A percentile compares a stretch with the other conserved stretches of the same genome.
Conservation (phyloP, 371 early-diverging fungal genomes). For the Mucor indicus region DNA sequence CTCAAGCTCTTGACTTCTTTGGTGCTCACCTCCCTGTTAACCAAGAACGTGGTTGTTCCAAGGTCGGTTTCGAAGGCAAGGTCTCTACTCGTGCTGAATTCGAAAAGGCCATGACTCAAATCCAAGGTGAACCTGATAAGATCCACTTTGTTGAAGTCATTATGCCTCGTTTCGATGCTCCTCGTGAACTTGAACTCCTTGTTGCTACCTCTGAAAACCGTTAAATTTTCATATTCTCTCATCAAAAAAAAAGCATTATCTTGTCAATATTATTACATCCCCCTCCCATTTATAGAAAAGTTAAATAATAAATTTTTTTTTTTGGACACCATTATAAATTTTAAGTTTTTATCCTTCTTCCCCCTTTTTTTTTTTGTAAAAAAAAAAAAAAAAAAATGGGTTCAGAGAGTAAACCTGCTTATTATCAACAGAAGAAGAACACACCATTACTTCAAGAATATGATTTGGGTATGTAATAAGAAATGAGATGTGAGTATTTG, state of each 20-base stretch:
- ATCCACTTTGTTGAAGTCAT: conserved; percentile 34
- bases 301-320: too few relatives aligned
- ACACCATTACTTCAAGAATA: too few relatives aligned
- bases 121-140: conserved; percentile 11
- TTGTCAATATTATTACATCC: neutral
- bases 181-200: conserved; percentile 25
- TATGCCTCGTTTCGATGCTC: conserved; percentile 32
- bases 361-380: too few relatives aligned
- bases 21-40: conserved; percentile 24
- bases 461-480: too few relatives aligned
- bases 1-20: conserved; percentile 38
- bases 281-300: neutral
- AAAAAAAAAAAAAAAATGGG: neutral
- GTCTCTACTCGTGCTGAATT: conserved; percentile 28
- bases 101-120: conserved; percentile 24
- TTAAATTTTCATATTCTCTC: conserved; percentile 1
- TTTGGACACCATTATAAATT: too few relatives aligned
- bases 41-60: conserved; percentile 2
- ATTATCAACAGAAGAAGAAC: too few relatives aligned
- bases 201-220: conserved; percentile 22
- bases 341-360: too few relatives aligned
- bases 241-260: too few relatives aligned
- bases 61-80: conserved; percentile 20
- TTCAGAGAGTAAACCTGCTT: too few relatives aligned
- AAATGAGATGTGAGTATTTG: too few relatives aligned